Percentiles rank a stretch among this genome's conserved stretches.
These are phyloP conservation scores for Malus hybrid DNA, from an alignment of 331 rosid species.

Conservation along the genomic window DNA sequence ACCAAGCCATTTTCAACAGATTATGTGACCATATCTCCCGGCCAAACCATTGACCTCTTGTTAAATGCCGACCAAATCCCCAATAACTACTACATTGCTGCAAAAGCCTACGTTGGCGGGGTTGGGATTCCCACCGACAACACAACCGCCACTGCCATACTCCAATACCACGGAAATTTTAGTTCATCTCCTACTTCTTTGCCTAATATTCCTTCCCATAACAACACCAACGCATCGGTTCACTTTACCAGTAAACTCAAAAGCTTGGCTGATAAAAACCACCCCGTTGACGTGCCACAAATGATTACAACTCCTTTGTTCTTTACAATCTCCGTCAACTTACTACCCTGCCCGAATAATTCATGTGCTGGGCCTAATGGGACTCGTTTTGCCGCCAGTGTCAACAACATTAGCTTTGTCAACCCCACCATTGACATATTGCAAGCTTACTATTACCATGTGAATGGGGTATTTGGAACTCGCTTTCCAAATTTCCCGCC, in stretches of 20 bases:
- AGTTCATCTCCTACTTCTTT: constrained; percentile 13
- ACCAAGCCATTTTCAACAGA: not conserved
- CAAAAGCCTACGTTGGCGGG: constrained; percentile 9
- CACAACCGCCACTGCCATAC: constrained; percentile 31
- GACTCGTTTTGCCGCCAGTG: constrained; percentile 21
- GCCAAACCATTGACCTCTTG: constrained; percentile 43
- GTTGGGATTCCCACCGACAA: not conserved
- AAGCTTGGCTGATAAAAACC: constrained; percentile 20
- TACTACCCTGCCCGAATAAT: constrained; percentile 12
- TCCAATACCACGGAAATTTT: constrained; percentile 14
- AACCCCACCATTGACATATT: constrained; percentile 22
- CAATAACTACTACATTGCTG: constrained; percentile 38
- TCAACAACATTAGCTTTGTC: constrained; percentile 41
- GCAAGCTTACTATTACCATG: constrained; percentile 38
- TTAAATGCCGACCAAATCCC: constrained; percentile 30
- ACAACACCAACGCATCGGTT: constrained; percentile 29
- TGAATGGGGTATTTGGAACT: constrained; percentile 12
- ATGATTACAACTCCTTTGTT: constrained; percentile 12
- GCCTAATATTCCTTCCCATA: constrained; percentile 27
- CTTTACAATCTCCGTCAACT: constrained; percentile 26
- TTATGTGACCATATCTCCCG: not conserved
- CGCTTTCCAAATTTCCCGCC: constrained; percentile 40
- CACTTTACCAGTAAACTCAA: constrained; percentile 20
- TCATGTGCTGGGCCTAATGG: constrained; percentile 32
- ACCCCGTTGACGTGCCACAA: constrained; percentile 18